phyloP scores from a whole-genome alignment of 306 rosid genomes.

The Quercus aquifolioides region DNA sequence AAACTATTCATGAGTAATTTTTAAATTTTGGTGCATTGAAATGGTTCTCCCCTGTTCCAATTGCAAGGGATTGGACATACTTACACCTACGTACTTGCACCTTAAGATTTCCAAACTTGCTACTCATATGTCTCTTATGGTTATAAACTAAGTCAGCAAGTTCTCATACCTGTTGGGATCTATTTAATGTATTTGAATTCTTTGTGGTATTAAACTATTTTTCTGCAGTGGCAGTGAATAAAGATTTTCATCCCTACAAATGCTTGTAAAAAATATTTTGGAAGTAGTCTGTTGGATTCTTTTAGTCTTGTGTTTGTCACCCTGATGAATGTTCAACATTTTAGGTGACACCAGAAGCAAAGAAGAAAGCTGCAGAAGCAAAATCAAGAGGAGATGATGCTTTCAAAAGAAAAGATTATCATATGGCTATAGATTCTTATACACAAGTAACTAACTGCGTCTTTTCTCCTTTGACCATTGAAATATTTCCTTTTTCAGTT shows the following conservation, averaged over 20 bases:
- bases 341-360: conserved; percentile 79
- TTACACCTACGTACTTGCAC: not conserved
- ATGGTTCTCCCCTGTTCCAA: not conserved
- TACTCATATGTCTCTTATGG: not conserved
- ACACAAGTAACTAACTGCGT: conserved; percentile 61
- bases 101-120: not conserved
- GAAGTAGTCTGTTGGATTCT: not conserved
- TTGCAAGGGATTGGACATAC: not conserved
- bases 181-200: not conserved
- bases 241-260: not conserved
- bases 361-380: conserved; percentile 87
- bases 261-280: not conserved
- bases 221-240: not conserved
- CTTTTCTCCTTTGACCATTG: conserved; percentile 8
- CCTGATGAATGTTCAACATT: conserved; percentile 18
- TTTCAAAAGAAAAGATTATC: conserved; percentile 60
- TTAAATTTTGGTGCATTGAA: not conserved
- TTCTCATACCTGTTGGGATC: not conserved
- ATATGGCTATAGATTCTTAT: conserved; percentile 72
- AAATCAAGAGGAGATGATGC: conserved; percentile 91
- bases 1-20: not conserved
- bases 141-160: not conserved
- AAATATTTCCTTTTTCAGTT: conserved; percentile 9
- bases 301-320: not conserved
- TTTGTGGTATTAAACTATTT: not conserved